phyloP scores from a whole-genome alignment of 495 filamentous ascomycete genomes.

The Podospora anserina region DNA sequence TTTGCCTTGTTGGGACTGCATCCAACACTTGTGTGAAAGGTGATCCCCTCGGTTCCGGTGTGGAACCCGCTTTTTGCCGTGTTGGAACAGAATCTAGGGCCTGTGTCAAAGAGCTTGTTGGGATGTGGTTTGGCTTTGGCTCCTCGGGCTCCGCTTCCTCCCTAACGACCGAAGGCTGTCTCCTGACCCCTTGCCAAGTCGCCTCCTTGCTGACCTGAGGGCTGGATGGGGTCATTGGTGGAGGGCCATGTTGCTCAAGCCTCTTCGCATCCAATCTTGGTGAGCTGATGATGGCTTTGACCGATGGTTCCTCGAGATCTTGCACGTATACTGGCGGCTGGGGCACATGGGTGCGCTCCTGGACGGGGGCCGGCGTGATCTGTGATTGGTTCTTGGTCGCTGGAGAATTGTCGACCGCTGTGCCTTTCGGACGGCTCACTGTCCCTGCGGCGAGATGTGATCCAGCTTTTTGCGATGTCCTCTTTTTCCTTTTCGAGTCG shows the following conservation, averaged over 20 bases:
- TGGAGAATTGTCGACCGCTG: constrained; percentile 32
- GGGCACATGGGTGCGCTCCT: neutral
- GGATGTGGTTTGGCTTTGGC: neutral
- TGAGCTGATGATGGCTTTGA: constrained; percentile 21
- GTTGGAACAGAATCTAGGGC: neutral
- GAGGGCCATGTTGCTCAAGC: constrained; percentile 16
- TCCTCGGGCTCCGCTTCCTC: constrained; percentile 57
- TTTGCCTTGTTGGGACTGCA: neutral
- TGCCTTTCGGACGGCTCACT: constrained; percentile 27
- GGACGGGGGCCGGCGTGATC: constrained; percentile 12
- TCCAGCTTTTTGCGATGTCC: constrained; percentile 33
- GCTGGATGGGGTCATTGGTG: neutral
- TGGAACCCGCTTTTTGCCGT: neutral
- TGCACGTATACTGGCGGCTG: constrained; percentile 2
- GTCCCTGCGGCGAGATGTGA: constrained; percentile 39
- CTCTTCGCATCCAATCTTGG: constrained; percentile 21
- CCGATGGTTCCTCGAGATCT: constrained; percentile 19
- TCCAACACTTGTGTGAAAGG: neutral
- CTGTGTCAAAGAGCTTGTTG: constrained; percentile 15
- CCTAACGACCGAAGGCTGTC: constrained; percentile 60
- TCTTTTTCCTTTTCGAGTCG: constrained; percentile 55
- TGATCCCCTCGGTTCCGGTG: neutral
- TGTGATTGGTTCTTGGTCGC: constrained; percentile 26
- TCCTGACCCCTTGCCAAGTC: constrained; percentile 31
- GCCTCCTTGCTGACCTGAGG: neutral